phyloP scores from a whole-genome alignment of 306 rosid genomes.

The Trifolium fragiferum region DNA sequence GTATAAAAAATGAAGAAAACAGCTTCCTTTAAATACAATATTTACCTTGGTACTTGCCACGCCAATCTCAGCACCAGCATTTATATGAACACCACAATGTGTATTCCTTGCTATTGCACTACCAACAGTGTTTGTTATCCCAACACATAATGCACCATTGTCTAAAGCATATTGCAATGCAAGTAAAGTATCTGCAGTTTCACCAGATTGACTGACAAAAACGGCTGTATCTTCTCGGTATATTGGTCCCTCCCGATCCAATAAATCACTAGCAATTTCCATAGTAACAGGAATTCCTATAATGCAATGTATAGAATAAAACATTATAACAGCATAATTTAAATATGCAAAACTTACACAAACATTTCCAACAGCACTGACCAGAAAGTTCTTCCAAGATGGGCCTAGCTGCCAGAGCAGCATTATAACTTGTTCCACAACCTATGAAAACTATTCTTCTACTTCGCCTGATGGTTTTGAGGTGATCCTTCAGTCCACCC shows the following conservation, averaged over 20 bases:
- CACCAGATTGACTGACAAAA: constrained; percentile 99
- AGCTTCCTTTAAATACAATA: constrained; percentile 30
- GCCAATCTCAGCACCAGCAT: constrained; percentile 98
- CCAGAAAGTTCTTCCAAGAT: constrained; percentile 98
- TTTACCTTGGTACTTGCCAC: constrained; percentile 99
- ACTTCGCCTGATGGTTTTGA: constrained; percentile 96
- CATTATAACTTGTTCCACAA: constrained; percentile 98
- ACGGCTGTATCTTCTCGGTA: constrained; percentile 96
- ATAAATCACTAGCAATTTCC: constrained; percentile 98
- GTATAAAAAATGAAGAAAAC: constrained; percentile 38
- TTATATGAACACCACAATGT: constrained; percentile 96
- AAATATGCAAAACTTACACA: constrained; percentile 33
- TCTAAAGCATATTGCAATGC: constrained; percentile 95
- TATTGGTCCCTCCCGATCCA: constrained; percentile 96
- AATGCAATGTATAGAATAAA: constrained; percentile 41
- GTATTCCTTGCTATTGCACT: constrained; percentile 96
- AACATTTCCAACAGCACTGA: constrained; percentile 46
- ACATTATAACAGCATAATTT: constrained; percentile 17
- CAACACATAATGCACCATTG: constrained; percentile 95
- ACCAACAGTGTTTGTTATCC: constrained; percentile 93
- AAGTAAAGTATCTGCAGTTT: constrained; percentile 91
- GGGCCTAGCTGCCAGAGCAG: constrained; percentile 98
- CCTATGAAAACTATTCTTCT: constrained; percentile 90
- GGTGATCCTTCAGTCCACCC: constrained; percentile 97
- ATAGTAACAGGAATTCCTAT: constrained; percentile 94